Evolutionary conservation across 2,329 filamentous ascomycete species (phyloP).

Genomic region (Penicillium sp.): DNA sequence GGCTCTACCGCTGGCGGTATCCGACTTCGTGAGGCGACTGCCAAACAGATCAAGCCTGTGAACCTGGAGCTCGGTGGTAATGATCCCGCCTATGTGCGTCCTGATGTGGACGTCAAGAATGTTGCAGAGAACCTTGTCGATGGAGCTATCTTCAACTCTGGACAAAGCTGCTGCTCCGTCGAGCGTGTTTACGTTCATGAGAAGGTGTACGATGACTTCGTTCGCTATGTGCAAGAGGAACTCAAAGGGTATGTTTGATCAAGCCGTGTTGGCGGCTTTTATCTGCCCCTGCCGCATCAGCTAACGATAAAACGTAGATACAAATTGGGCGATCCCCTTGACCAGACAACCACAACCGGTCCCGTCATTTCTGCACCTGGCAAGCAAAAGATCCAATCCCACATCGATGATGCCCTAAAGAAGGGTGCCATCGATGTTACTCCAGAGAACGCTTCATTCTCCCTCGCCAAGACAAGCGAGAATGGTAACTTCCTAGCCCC

Average conservation of each 20-base stretch:
- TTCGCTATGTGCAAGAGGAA: slow-evolving; percentile 75
- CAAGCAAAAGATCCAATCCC: slow-evolving; percentile 72
- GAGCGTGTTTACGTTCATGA: slow-evolving; percentile 88
- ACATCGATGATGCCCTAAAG: slow-evolving; percentile 77
- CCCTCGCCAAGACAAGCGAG: slow-evolving; percentile 61
- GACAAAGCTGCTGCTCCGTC: slow-evolving; percentile 89
- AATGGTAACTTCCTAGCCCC: slow-evolving; percentile 85
- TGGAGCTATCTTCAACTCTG: slow-evolving; percentile 89
- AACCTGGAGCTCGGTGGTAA: slow-evolving; percentile 91
- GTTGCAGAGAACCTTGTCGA: slow-evolving; percentile 90
- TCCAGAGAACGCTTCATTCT: slow-evolving; percentile 74
- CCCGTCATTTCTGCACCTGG: slow-evolving; percentile 81
- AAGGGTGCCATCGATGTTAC: slow-evolving; percentile 81
- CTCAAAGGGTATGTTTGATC: slow-evolving; percentile 59
- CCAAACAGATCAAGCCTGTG: slow-evolving; percentile 78
- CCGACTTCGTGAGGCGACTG: slow-evolving; percentile 77
- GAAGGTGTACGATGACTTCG: slow-evolving; percentile 80
- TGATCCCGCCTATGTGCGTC: slow-evolving; percentile 83
- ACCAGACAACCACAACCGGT: slow-evolving; percentile 76
- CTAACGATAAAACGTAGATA: slow-evolving; percentile 25
- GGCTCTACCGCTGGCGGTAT: slow-evolving; percentile 85
- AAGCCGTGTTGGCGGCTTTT: not conserved
- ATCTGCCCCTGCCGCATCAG: not conserved
- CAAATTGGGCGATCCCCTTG: slow-evolving; percentile 69
- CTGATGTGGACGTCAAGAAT: slow-evolving; percentile 82